Evolutionary conservation across 1,139 yeast genomes (phyloP), one percentile per base, ranked within the genome.

Genomic region (Scheffersomyces stambukii): DNA sequence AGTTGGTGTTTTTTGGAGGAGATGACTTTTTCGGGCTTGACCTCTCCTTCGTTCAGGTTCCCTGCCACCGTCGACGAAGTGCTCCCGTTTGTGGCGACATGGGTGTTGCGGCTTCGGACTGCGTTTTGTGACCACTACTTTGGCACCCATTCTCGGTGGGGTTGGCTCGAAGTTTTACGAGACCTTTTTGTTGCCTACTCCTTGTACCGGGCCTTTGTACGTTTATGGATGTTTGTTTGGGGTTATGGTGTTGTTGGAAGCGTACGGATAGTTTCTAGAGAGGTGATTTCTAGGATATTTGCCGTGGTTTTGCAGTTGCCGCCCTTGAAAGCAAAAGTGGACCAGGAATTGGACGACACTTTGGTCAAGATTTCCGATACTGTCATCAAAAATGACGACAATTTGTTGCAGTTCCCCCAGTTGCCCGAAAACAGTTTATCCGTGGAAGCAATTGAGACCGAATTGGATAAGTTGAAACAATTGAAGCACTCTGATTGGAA

Each of bases 401-500:
- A 48, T 0, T 52, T 79, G 27, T 50, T 57, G 9, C 75, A 73
- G 40, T 76, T 78, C 43, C 50, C 61, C 1, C 36, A 45, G 14
- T 52, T 88, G 5, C 96, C 96, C 0, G 46, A 42, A 3, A 32
- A 48, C 1, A 95, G 95, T 0, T 48, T 83, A 36, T 25, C 66
- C 1, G 55, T 60, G n/a, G 54, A 47, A 0, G 51, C 52, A 9
- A 66, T 85, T 3, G 30, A 64, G 13, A 43, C 46, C 1, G 77
- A 77, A 39, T 57, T 86, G 38, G 70, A 72, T 25, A 56, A 57
- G 17, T 54, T 74, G 14, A 63, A 70, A 19, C 46, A 51, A 13
- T 56, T 83, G 46, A 70, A 77, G 35, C 89, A 81, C 41, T 67
- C 88, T 2, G 81, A 78, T 35, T 89, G 96, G 96, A 70, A 75